Evolutionary conservation across 768 basidiomycete genomes (phyloP), one percentile per base, ranked within the genome.

Genomic region (Termitomyces sp.): DNA sequence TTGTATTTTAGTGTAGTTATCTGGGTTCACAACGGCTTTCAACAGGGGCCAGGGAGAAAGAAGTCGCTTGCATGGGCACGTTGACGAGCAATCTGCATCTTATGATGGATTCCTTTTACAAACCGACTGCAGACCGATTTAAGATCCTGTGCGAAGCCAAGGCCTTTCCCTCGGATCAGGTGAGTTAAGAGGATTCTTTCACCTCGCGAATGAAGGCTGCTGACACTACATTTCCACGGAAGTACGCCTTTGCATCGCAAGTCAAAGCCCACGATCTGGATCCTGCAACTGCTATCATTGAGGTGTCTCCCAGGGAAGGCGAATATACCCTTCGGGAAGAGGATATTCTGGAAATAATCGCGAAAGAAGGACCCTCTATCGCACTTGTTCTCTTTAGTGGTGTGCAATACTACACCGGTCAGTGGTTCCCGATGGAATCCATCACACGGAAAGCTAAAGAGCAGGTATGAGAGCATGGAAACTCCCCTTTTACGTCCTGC

Each of bases 201-300:
- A 37, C 61, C 61, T 59, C 57, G 55, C 55, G 51, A 54, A 64
- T 60, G 52, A 58, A 58, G 46, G 31, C 31, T 53, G 20, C 55
- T 64, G n/a, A 57, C 44, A 44, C 54, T 61, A 54, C 37, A 58
- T 57, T 60, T 39, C 46, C 56, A 55, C 55, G 50, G 55, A 68
- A 98, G 95, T 98, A 98, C 72, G 97, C 96, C 34, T 92, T 98
- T 68, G 82, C 89, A 56, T 97, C 96, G n/a, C 97, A 98, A 75
- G 90, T 82, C 36, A 70, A 75, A 51, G 76, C 88, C 36, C 94
- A 93, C 74, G 90, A 90, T 55, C 82, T 85, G 68, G 82, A 87
- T 73, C 85, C 90, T 58, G 74, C 78, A 26, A 78, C 83, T 34
- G 82, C 90, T 26, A 83, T 98, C 64, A 76, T 96, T 44, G 88